Conservation (phyloP, 345 rosid genomes). For the Kandelia obovata region DNA sequence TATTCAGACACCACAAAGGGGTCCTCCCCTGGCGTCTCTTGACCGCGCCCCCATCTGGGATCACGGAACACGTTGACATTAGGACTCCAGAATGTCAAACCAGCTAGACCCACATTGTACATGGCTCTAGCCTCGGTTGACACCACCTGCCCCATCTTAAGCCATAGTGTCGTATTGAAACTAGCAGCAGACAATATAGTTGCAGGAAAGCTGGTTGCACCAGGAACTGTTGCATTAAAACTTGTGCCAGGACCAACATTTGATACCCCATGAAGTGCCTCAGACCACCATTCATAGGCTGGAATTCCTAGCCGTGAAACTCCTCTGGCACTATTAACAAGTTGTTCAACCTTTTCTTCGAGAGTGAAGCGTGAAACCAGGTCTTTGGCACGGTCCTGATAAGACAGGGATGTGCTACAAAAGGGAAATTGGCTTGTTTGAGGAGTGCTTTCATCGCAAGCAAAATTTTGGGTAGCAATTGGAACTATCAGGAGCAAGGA, state of each 20-base stretch:
- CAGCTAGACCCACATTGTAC: slow-evolving; percentile 71
- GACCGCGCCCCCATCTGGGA: slow-evolving; percentile 91
- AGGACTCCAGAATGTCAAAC: slow-evolving; percentile 69
- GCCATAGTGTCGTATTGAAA: slow-evolving; percentile 19
- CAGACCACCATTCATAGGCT: slow-evolving; percentile 27
- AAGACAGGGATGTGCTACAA: slow-evolving; percentile 41
- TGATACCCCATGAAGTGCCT: slow-evolving; percentile 29
- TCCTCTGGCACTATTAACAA: slow-evolving; percentile 19
- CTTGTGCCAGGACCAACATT: slow-evolving; percentile 12
- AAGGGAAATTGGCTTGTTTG: slow-evolving; percentile 36
- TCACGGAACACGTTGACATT: slow-evolving; percentile 68
- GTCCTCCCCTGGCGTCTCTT: slow-evolving; percentile 95
- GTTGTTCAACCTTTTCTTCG: slow-evolving; percentile 44
- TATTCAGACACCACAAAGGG: slow-evolving; percentile 69
- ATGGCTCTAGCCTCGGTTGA: slow-evolving; percentile 80
- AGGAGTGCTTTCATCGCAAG: slow-evolving; percentile 36
- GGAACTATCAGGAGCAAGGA: slow-evolving; percentile 14
- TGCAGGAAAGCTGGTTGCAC: slow-evolving; percentile 27
- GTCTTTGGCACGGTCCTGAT: slow-evolving; percentile 47
- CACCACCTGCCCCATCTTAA: slow-evolving; percentile 37
- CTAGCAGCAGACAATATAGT: slow-evolving; percentile 24
- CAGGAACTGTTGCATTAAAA: slow-evolving; percentile 16
- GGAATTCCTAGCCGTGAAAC: slow-evolving; percentile 20
- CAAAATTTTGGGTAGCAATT: slow-evolving; percentile 29
- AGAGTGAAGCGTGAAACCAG: slow-evolving; percentile 45